Conservation (phyloP, 306 rosid genomes). For the Calophaca sinica region DNA sequence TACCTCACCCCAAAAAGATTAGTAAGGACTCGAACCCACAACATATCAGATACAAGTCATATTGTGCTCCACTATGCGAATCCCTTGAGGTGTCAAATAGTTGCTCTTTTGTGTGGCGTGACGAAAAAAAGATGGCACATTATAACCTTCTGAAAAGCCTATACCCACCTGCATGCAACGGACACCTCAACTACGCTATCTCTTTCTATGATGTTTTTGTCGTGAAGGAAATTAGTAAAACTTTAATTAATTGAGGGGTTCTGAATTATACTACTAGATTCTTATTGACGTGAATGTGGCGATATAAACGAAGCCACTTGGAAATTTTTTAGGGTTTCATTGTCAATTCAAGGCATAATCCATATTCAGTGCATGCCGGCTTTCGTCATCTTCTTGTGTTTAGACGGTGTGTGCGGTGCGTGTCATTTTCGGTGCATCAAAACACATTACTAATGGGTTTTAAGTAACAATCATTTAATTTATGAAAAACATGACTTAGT, state of each 20-base stretch:
- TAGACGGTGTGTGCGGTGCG: conserved; percentile 40
- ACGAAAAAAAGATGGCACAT: conserved; percentile 34
- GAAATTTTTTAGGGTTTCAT: conserved; percentile 8
- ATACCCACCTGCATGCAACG: conserved; percentile 2
- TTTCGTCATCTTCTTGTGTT: conserved; percentile 15
- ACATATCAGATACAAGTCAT: no score
- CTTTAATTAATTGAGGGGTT: conserved; percentile 37
- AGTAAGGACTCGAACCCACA: no score
- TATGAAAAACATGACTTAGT: conserved; percentile 41
- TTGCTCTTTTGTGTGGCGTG: not conserved
- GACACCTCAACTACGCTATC: conserved; percentile 24
- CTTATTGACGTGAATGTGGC: conserved; percentile 42
- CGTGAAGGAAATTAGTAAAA: not conserved
- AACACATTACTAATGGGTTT: not conserved
- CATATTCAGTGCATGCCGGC: conserved; percentile 43
- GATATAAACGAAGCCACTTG: conserved; percentile 45
- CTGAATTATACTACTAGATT: conserved; percentile 11
- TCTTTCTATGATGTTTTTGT: conserved; percentile 1
- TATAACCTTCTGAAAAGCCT: conserved; percentile 40
- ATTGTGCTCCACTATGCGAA: no score
- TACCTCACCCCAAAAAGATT: no score
- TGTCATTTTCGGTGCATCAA: conserved; percentile 46
- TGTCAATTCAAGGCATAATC: conserved; percentile 45
- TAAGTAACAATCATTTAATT: conserved; percentile 46
- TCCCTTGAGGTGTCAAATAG: no score